These are phyloP conservation scores for Gynandropsis gynandra DNA, from an alignment of 345 rosid species.

Conservation along the genomic window DNA sequence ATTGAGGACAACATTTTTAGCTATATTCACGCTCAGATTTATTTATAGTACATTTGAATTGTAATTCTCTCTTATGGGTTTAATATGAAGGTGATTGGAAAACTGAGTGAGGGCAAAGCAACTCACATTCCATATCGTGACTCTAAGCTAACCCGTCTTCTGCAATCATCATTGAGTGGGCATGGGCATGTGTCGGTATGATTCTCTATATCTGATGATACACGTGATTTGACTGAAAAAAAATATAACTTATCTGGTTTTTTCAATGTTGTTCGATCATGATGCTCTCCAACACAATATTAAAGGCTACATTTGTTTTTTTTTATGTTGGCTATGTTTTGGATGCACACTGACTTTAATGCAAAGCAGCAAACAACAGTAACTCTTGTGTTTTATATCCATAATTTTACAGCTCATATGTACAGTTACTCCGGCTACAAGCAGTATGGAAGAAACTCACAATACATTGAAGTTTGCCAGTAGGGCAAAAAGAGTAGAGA, in stretches of 20 bases:
- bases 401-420: slow-evolving; percentile 60
- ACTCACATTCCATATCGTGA: slow-evolving; percentile 89
- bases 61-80: slow-evolving; percentile 16
- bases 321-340: background rate
- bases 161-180: slow-evolving; percentile 80
- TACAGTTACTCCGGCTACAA: slow-evolving; percentile 83
- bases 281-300: too few relatives aligned
- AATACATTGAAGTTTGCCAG: slow-evolving; percentile 83
- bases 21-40: background rate
- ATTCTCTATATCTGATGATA: background rate
- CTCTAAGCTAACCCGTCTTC: slow-evolving; percentile 82
- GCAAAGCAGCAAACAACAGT: background rate
- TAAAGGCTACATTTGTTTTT: slow-evolving; percentile 6
- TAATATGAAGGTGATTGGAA: slow-evolving; percentile 65
- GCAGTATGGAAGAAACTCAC: slow-evolving; percentile 82
- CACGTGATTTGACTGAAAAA: too few relatives aligned
- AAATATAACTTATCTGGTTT: background rate
- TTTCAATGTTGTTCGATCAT: background rate
- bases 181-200: slow-evolving; percentile 90
- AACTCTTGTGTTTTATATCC: background rate
- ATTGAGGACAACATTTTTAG: background rate
- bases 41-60: background rate
- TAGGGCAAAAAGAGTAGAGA: slow-evolving; percentile 81
- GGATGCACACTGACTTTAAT: background rate
- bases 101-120: slow-evolving; percentile 81